Conservation (phyloP, 2,329 filamentous ascomycete genomes). For the Colletotrichum lindemuthianum region DNA sequence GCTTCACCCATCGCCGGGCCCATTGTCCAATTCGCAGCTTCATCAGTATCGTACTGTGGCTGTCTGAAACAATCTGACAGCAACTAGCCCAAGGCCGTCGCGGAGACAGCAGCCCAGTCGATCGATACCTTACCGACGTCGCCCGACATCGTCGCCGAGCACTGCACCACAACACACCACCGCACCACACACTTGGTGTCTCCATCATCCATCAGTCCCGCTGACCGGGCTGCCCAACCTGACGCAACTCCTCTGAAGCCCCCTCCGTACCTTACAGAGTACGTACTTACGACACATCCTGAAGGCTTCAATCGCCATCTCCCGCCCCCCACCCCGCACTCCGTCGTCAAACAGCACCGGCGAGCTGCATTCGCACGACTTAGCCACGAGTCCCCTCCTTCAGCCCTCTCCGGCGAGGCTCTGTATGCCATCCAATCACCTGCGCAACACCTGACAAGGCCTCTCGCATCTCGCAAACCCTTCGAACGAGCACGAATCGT, state of each 20-base stretch:
- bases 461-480: slow-evolving; percentile 12
- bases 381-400: slow-evolving; percentile 21
- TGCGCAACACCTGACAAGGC: slow-evolving; percentile 29
- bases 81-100: slow-evolving; percentile 5
- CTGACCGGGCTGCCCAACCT: slow-evolving; percentile 4
- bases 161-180: not conserved
- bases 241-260: not conserved
- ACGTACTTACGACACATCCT: slow-evolving; percentile 18
- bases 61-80: too few relatives aligned
- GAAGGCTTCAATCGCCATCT: slow-evolving; percentile 24
- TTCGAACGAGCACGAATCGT: slow-evolving; percentile 18
- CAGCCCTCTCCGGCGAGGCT: slow-evolving; percentile 30
- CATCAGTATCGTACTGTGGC: too few relatives aligned
- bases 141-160: slow-evolving; percentile 8
- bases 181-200: slow-evolving; percentile 1
- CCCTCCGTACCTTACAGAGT: slow-evolving; percentile 23
- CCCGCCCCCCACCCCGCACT: slow-evolving; percentile 33
- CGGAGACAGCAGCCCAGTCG: slow-evolving; percentile 26
- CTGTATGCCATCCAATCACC: slow-evolving; percentile 32
- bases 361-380: slow-evolving; percentile 32
- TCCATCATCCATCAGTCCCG: slow-evolving; percentile 1
- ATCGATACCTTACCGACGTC: not conserved
- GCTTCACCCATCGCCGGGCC: too few relatives aligned
- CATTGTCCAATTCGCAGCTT: too few relatives aligned
- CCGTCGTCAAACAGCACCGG: slow-evolving; percentile 26